Evolutionary conservation across 140 eudicot genomes (phyloP).

Genomic region (Ambrosia hybrid): DNA sequence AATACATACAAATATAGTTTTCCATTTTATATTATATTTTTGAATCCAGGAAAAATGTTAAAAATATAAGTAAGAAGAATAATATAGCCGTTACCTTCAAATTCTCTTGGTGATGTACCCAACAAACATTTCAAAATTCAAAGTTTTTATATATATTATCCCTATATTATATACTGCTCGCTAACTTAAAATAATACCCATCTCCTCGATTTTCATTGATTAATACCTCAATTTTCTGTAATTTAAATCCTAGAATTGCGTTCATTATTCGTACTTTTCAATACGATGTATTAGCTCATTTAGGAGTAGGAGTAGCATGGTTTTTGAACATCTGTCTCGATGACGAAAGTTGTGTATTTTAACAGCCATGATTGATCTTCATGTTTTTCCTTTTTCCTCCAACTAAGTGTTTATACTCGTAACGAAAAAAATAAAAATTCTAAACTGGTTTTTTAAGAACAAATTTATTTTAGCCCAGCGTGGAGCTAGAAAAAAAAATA

Average conservation of each 20-base stretch:
- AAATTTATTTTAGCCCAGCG: too few species aligned
- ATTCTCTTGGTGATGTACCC: conserved; percentile 31
- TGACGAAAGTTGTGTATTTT: conserved; percentile 32
- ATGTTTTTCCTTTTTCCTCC: conserved; percentile 26
- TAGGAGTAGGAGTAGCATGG: conserved; percentile 29
- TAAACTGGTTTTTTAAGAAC: too few species aligned
- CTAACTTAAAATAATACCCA: conserved; percentile 19
- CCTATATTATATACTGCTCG: background rate
- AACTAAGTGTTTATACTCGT: conserved; percentile 22
- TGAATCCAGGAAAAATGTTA: conserved; percentile 18
- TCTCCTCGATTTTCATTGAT: conserved; percentile 48
- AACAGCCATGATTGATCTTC: conserved; percentile 28
- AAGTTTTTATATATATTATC: conserved; percentile 34
- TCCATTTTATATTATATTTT: conserved; percentile 17
- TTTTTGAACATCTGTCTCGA: conserved; percentile 35
- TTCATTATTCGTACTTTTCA: conserved; percentile 20
- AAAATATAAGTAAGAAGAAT: background rate
- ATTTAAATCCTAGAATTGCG: conserved; percentile 37
- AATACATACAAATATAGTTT: background rate
- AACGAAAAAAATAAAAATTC: too few species aligned
- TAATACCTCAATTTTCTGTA: conserved; percentile 29
- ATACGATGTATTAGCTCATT: conserved; percentile 32
- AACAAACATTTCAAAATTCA: conserved; percentile 55
- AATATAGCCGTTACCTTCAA: conserved; percentile 48
- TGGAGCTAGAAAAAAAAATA: too few species aligned